These are phyloP conservation scores for Physcia stellaris DNA, from an alignment of 495 filamentous ascomycete species.

Conservation along the genomic window DNA sequence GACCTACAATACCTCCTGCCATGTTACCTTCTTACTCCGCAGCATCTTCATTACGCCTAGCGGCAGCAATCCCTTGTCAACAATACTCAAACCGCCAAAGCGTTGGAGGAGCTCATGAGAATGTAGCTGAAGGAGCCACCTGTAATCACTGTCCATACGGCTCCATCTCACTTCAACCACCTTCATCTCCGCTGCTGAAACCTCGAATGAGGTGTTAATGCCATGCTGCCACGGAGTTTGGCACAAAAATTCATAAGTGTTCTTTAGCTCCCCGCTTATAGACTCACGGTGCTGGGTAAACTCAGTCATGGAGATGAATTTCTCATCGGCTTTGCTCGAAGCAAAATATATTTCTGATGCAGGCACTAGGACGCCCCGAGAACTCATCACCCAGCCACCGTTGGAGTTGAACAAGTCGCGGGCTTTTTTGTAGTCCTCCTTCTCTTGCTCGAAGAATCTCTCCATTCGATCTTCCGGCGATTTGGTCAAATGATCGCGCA, in stretches of 20 bases:
- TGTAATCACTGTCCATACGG: slow-evolving; percentile 43
- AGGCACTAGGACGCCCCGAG: background rate
- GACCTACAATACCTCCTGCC: slow-evolving; percentile 46
- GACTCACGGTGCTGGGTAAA: slow-evolving; percentile 38
- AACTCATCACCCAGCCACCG: slow-evolving; percentile 9
- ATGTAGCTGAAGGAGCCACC: slow-evolving; percentile 48
- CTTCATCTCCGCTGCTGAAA: slow-evolving; percentile 17
- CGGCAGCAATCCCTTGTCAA: slow-evolving; percentile 45
- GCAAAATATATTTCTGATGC: background rate
- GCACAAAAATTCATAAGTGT: slow-evolving; percentile 26
- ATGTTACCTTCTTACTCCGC: slow-evolving; percentile 42
- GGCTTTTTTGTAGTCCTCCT: slow-evolving; percentile 28
- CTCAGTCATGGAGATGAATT: slow-evolving; percentile 42
- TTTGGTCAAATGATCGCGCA: slow-evolving; percentile 36
- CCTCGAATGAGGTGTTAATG: slow-evolving; percentile 18
- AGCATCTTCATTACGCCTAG: slow-evolving; percentile 53
- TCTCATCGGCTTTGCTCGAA: background rate
- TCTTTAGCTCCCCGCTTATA: slow-evolving; percentile 19
- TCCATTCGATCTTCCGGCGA: slow-evolving; percentile 31
- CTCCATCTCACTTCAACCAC: slow-evolving; percentile 20
- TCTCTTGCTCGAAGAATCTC: slow-evolving; percentile 30
- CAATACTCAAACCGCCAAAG: slow-evolving; percentile 50
- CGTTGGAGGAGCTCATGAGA: slow-evolving; percentile 40
- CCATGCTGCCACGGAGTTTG: slow-evolving; percentile 24
- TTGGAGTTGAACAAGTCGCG: slow-evolving; percentile 30